Base-by-base conservation (phyloP, 2,329 filamentous ascomycete species). In the Trichoderma endophyticum region DNA sequence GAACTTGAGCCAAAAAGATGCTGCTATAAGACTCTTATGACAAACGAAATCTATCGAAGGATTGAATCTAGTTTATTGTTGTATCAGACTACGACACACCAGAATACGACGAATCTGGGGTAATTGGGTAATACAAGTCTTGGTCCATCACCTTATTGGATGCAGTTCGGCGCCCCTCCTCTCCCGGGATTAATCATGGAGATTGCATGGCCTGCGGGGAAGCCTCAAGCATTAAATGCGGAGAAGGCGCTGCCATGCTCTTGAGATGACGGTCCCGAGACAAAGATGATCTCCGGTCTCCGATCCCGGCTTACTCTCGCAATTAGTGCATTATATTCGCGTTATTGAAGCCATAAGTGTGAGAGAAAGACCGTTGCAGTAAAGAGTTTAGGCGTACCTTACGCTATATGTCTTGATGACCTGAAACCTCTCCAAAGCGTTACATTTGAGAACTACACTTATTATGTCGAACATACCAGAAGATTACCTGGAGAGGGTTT, bases 401-500 rank as follows among this genome's bases (percentile, higher is more conserved):
- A 21, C 48, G 48, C 11, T 14, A 24, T 6, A 54, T 14, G 11
- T 11, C 0, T 54, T 54, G n/a, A 54, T 24, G 48, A 14, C 2
- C 48, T 24, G 21, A 24, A 24, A 24, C 3, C 11, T 24, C 3
- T 21, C 21, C n/a, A 24, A 21, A 21, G 43, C n/a, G 43, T 21
- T 51, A 9, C 15, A 43, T n/a, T 43, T 9, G 39, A 43, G 14
- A 39, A 2, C 48, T n/a, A n/a, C 34, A 43, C 5, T 28, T 18
- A 67, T 12, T 1, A 69, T 61, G 56, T 51, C 66, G 51, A 5
- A 24, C 21, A 57, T 51, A 21, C 56, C 71, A n/a, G 8, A 36
- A 36, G 77, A 81, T 51, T 81, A 82, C 67, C 75, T 81, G 1
- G 75, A 81, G 26, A 78, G 76, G 12, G 79, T 81, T 28, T 82